Evolutionary conservation across 2,329 filamentous ascomycete genomes (phyloP).

Genomic region (Camillea tinctor): DNA sequence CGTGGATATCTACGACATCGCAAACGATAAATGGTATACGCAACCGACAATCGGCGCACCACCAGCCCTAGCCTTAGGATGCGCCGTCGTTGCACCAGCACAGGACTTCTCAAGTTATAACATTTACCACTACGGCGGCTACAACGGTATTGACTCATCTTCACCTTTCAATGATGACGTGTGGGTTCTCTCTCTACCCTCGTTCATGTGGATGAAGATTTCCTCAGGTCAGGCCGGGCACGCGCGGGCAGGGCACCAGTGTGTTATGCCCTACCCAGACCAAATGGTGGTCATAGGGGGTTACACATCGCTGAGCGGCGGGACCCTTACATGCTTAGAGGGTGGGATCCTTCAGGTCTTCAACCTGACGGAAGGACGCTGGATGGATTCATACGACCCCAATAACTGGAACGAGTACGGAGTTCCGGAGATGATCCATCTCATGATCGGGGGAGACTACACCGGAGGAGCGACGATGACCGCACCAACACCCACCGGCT

Average conservation of each 20-base stretch:
- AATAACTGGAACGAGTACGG: conserved; percentile 62
- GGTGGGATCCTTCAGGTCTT: conserved; percentile 62
- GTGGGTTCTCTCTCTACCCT: conserved; percentile 77
- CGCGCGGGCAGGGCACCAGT: conserved; percentile 71
- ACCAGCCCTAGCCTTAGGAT: conserved; percentile 61
- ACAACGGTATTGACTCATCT: conserved; percentile 48
- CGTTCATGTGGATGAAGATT: conserved; percentile 72
- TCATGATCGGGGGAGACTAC: conserved; percentile 65
- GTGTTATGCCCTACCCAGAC: conserved; percentile 71
- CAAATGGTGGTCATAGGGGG: conserved; percentile 81
- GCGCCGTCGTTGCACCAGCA: conserved; percentile 71
- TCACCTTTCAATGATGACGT: conserved; percentile 61
- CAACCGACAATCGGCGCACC: conserved; percentile 64
- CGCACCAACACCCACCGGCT: conserved; percentile 58
- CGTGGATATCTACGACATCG: conserved; percentile 78
- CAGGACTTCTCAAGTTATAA: conserved; percentile 73
- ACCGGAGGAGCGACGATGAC: conserved; percentile 69
- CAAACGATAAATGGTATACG: conserved; percentile 62
- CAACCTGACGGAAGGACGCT: conserved; percentile 67
- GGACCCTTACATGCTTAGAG: conserved; percentile 43
- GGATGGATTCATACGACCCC: conserved; percentile 70
- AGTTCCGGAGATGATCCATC: conserved; percentile 63
- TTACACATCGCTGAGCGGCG: conserved; percentile 41
- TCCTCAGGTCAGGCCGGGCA: conserved; percentile 43
- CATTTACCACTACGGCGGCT: conserved; percentile 83